Evolutionary conservation across 345 rosid genomes (phyloP).

Genomic region (Linum lewisii): DNA sequence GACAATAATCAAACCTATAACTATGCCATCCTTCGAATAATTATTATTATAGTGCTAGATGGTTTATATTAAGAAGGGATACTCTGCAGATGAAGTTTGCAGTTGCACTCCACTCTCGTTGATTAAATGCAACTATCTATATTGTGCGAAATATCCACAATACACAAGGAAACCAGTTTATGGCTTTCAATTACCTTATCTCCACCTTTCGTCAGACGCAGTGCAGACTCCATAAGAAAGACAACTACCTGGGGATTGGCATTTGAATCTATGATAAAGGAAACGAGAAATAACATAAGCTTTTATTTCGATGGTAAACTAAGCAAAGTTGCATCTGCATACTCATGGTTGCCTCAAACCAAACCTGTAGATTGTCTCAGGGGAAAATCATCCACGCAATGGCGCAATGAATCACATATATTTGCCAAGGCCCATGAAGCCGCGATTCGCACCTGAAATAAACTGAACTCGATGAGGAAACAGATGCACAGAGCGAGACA

Average conservation of each 20-base stretch:
- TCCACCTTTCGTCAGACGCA: constrained; percentile 70
- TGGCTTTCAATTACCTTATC: constrained; percentile 60
- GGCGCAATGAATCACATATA: constrained; percentile 68
- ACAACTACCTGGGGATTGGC: constrained; percentile 22
- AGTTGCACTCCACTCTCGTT: not conserved
- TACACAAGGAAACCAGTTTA: not conserved
- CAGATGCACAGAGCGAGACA: constrained; percentile 11
- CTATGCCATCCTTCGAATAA: not conserved
- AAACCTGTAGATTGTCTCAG: constrained; percentile 30
- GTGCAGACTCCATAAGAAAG: constrained; percentile 55
- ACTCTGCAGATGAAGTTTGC: not conserved
- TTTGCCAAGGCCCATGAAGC: constrained; percentile 97
- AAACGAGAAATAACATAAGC: constrained; percentile 10
- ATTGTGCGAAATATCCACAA: not conserved
- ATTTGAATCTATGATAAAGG: constrained; percentile 28
- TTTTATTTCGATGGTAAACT: constrained; percentile 4
- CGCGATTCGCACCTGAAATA: constrained; percentile 68
- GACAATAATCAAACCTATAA: not conserved
- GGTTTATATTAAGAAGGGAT: not conserved
- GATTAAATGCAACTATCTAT: not conserved
- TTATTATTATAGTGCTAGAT: too few species aligned
- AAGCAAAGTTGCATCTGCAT: not conserved
- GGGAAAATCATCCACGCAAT: constrained; percentile 36
- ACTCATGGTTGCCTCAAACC: constrained; percentile 6
- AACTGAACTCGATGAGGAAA: constrained; percentile 14